Base-by-base conservation (phyloP, 257 asterid species). In the Scutellaria baicalensis region DNA sequence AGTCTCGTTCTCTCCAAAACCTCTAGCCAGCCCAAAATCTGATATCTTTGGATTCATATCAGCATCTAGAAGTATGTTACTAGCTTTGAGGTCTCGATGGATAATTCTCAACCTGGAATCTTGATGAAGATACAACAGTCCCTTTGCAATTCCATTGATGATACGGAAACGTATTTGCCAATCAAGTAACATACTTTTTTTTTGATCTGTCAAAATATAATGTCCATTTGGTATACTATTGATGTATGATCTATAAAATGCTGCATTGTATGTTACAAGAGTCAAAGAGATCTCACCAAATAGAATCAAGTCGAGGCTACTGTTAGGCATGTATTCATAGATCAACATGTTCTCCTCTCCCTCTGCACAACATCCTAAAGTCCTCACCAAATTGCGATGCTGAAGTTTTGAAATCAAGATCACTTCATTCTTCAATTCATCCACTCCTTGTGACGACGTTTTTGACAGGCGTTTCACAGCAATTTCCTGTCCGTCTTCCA, bases 111-210 rank as follows among this genome's bases (percentile, higher is more conserved):
- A 59, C 11, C 65, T 36, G 6, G 71, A 66, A 36, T 66, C 71
- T 35, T 66, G 61, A 50, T 66, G 71, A 66, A 66, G 71, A 66
- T 66, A 66, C 49, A 50, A 16, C 0, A 66, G 61, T 36, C 71
- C 71, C 38, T 50, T 66, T 5, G 71, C 71, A 14, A 64, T 64
- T 31, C 70, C 47, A 9, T 48, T 64, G 16, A 47, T 64, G 0
- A 64, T 64, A 9, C 18, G 31, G 52, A 42, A 61, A 9, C 67
- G 52, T 18, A 40, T 61, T 18, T 6, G 36, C 67, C 67, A 40
- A 21, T 40, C 67, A 61, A 40, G 52, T 61, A 61, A 6, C 67
- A 17, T 5, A 5, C 67, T 61, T 40, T 20, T 61, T 10, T 17
- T 42, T 61, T 61, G 11, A 61, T 61, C 67, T 61, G 67, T 13